Evolutionary conservation across 345 rosid species (phyloP).

Genomic region (Salix udensis): DNA sequence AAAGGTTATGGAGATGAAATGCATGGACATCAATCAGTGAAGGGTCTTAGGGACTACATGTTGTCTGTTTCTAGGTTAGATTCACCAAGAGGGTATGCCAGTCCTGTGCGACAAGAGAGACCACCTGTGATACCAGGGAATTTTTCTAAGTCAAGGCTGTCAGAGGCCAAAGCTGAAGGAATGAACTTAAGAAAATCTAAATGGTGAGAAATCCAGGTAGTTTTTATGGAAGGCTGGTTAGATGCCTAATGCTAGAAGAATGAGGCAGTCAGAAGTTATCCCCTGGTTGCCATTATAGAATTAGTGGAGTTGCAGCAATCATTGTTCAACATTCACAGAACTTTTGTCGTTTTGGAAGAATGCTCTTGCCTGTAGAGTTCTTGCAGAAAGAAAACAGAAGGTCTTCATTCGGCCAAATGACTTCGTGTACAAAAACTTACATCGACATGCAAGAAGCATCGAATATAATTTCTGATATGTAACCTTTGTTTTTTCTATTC

Average conservation of each 20-base stretch:
- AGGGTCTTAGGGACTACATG: constrained; percentile 62
- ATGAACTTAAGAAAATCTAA: constrained; percentile 55
- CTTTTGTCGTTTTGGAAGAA: constrained; percentile 12
- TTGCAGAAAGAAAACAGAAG: not conserved
- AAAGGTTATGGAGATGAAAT: constrained; percentile 56
- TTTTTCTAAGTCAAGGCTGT: constrained; percentile 54
- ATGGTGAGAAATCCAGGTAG: constrained; percentile 32
- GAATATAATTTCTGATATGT: not conserved
- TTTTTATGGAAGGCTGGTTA: constrained; percentile 5
- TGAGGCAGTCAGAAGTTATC: constrained; percentile 9
- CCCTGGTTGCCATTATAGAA: constrained; percentile 11
- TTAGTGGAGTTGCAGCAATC: constrained; percentile 26
- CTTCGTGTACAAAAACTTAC: constrained; percentile 30
- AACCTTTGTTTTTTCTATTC: not conserved
- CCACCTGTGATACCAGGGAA: constrained; percentile 52
- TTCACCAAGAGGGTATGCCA: constrained; percentile 45
- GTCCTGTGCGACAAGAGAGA: constrained; percentile 57
- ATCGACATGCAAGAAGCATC: constrained; percentile 17
- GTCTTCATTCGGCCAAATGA: constrained; percentile 13
- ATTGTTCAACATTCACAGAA: constrained; percentile 12
- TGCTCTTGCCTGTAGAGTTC: constrained; percentile 9
- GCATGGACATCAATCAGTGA: constrained; percentile 55
- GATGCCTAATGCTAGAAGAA: not conserved
- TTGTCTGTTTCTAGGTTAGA: constrained; percentile 47
- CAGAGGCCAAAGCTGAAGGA: constrained; percentile 48